These are phyloP conservation scores for Leptographium lundbergii DNA, from an alignment of 2,329 filamentous ascomycete genomes.

Conservation along the genomic window DNA sequence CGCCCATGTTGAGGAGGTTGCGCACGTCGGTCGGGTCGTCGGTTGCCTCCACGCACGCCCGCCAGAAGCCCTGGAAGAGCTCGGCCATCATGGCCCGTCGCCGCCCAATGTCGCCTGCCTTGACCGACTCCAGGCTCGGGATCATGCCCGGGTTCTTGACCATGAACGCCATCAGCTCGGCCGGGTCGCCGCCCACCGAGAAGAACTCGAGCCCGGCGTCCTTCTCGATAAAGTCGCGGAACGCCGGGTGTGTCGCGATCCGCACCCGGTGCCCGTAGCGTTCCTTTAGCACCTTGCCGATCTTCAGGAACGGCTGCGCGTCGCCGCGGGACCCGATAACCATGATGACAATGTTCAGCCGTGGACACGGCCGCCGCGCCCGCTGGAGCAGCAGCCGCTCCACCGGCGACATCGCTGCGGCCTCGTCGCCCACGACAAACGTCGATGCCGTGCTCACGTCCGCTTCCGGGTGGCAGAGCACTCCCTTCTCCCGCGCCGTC, in stretches of 20 bases:
- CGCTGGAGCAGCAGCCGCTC: slow-evolving; percentile 9
- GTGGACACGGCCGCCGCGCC: slow-evolving; percentile 26
- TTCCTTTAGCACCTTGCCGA: slow-evolving; percentile 60
- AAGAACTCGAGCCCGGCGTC: slow-evolving; percentile 70
- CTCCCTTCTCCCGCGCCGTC: slow-evolving; percentile 24
- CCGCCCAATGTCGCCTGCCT: slow-evolving; percentile 57
- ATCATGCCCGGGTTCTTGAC: slow-evolving; percentile 73
- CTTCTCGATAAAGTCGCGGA: slow-evolving; percentile 61
- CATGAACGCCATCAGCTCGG: slow-evolving; percentile 80
- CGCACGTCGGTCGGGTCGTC: slow-evolving; percentile 51
- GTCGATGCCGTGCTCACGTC: not conserved
- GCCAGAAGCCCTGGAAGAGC: slow-evolving; percentile 77
- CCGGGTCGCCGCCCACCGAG: slow-evolving; percentile 64
- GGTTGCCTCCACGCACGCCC: slow-evolving; percentile 60
- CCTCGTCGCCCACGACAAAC: not conserved
- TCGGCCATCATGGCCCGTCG: slow-evolving; percentile 60
- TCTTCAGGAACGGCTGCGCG: slow-evolving; percentile 65
- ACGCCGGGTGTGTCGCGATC: slow-evolving; percentile 67
- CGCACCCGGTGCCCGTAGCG: slow-evolving; percentile 62
- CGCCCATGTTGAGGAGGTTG: slow-evolving; percentile 53
- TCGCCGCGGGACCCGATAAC: slow-evolving; percentile 72
- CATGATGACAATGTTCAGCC: slow-evolving; percentile 70
- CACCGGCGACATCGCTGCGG: slow-evolving; percentile 8
- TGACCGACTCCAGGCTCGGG: slow-evolving; percentile 59
- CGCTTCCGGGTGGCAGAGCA: slow-evolving; percentile 6